Conservation (phyloP, 2,329 filamentous ascomycete species). For the Talaromyces sp. region DNA sequence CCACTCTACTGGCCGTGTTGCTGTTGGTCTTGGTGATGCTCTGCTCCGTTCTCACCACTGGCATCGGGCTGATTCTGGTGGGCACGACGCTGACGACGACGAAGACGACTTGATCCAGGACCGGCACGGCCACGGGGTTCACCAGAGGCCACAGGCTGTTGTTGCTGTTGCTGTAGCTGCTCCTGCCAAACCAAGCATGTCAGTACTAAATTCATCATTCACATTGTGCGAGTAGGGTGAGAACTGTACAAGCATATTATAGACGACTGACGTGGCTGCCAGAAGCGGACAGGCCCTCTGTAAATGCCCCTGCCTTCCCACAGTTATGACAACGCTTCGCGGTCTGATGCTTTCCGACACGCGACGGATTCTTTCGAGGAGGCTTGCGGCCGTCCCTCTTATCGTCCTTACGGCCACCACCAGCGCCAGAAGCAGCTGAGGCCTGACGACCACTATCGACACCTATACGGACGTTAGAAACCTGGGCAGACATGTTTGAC, state of each 20-base stretch:
- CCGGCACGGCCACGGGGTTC: neutral
- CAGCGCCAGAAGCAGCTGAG: conserved; percentile 3
- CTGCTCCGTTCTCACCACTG: neutral
- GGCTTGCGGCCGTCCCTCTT: neutral
- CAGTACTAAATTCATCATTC: neutral
- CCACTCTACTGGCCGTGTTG: neutral
- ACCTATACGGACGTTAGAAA: conserved; percentile 1
- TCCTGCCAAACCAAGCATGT: neutral
- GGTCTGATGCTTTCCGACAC: neutral
- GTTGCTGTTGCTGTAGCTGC: neutral
- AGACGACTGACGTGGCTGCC: too few species aligned
- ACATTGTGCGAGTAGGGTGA: neutral
- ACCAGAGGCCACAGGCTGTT: neutral
- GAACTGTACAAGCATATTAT: neutral
- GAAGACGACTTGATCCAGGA: neutral
- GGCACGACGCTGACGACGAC: neutral
- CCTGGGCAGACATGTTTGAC: neutral
- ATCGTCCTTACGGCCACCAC: neutral
- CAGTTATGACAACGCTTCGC: neutral
- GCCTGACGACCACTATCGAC: neutral
- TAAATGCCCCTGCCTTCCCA: neutral
- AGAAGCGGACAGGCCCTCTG: neutral
- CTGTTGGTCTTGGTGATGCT: neutral
- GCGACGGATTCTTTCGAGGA: neutral
- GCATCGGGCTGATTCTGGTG: neutral